These are phyloP conservation scores for Tulasnella sp. DNA, from an alignment of 768 basidiomycete species.

Conservation along the genomic window DNA sequence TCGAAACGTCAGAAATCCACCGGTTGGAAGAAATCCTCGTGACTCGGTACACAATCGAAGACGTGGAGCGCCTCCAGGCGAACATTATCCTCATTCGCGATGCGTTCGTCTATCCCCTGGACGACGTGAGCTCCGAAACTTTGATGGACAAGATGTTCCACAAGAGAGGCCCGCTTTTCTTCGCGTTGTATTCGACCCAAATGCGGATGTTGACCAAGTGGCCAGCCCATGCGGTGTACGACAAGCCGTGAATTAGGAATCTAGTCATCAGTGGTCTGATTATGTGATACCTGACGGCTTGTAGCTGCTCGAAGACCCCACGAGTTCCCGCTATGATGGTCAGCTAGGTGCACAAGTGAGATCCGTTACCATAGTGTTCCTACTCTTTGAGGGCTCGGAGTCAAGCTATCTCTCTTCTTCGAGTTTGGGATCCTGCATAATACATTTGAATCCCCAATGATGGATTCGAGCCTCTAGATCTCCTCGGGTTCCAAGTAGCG, in stretches of 20 bases:
- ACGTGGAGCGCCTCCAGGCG: conserved; percentile 29
- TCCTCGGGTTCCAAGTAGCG: too few species aligned
- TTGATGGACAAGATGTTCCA: conserved; percentile 18
- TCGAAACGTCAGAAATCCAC: conserved; percentile 30
- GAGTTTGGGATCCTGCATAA: too few species aligned
- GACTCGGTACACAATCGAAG: conserved; percentile 24
- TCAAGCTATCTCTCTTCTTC: too few species aligned
- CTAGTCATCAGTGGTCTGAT: too few species aligned
- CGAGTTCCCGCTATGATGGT: too few species aligned
- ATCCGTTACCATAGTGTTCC: too few species aligned
- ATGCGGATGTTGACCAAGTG: conserved; percentile 28
- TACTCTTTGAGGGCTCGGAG: too few species aligned
- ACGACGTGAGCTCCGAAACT: conserved; percentile 27
- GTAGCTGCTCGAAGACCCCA: too few species aligned
- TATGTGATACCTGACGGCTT: too few species aligned
- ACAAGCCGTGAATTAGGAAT: conserved; percentile 2
- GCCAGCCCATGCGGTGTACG: conserved; percentile 19
- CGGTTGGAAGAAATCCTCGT: conserved; percentile 28
- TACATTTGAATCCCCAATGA: too few species aligned
- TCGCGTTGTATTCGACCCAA: conserved; percentile 28
- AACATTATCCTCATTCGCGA: conserved; percentile 29
- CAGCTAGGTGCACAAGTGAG: too few species aligned
- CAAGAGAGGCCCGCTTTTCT: conserved; percentile 29
- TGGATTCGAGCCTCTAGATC: too few species aligned
- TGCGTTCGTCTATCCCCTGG: conserved; percentile 29